Evolutionary conservation across 805 yeast species (phyloP).

Genomic region (Saccharomyces cerevisiae): DNA sequence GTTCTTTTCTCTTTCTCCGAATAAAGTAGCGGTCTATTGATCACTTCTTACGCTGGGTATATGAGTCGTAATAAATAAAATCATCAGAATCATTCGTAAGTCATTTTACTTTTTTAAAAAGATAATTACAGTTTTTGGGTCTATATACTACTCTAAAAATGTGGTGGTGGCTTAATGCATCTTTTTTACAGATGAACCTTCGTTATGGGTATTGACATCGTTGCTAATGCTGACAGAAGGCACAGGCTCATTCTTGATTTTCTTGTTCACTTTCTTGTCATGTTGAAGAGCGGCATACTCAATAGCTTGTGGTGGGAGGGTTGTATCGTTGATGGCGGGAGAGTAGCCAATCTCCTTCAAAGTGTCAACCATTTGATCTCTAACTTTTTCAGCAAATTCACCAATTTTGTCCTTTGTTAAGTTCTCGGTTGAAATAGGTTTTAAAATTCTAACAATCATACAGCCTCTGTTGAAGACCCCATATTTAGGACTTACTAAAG

Average conservation of each 20-base stretch:
- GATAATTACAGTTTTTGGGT: not conserved
- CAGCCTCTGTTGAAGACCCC: constrained; percentile 70
- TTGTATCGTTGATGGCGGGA: constrained; percentile 26
- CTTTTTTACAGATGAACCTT: not conserved
- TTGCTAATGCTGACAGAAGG: not conserved
- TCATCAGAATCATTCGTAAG: not conserved
- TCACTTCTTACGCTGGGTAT: not conserved
- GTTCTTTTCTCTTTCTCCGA: not conserved
- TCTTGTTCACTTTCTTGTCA: not conserved
- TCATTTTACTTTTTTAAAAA: not conserved
- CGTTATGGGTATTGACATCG: not conserved
- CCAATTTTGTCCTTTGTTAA: constrained; percentile 65
- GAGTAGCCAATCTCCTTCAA: constrained; percentile 35
- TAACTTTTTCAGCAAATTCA: constrained; percentile 46
- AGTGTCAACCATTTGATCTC: constrained; percentile 46
- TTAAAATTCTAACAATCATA: constrained; percentile 68
- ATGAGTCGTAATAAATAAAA: not conserved
- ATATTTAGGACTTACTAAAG: constrained; percentile 51
- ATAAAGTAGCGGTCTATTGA: not conserved
- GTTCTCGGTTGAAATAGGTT: constrained; percentile 68
- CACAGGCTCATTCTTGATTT: not conserved
- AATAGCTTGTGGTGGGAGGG: constrained; percentile 21
- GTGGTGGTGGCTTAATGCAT: not conserved
- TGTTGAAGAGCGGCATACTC: not conserved
- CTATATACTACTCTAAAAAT: not conserved